Evolutionary conservation across 2,329 filamentous ascomycete genomes (phyloP), one percentile per base, ranked within the genome.

Genomic region (Incumbomyces delicatus): DNA sequence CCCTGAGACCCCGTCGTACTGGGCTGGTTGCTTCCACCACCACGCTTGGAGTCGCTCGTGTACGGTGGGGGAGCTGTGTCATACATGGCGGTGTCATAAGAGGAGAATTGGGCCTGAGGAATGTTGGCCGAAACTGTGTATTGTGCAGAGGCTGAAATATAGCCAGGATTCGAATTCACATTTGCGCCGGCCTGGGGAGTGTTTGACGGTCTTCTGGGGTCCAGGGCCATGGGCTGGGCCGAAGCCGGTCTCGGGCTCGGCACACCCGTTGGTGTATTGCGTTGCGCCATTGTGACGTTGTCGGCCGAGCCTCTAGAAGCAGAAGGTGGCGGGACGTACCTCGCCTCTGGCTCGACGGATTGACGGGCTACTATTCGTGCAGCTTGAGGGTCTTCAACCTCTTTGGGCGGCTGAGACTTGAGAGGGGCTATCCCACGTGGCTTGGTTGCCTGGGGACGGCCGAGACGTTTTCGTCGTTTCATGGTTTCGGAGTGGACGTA

Each of bases 401-500:
- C 33, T 30, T 17, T 22, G 20, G 17, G n/a, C n/a, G n/a, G n/a
- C 22, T 27, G 22, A 16, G 22, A 16, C 29, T 27, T 43, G 27
- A 17, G 7, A 33, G 42, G 17, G 12, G 32, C 33, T 38, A 29
- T 45, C 22, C 32, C 18, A 31, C 20, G 42, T 45, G 33, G 32
- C n/a, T 29, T 45, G 18, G 33, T 7, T 14, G 27, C 27, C 18
- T 45, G 33, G n/a, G 42, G 27, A 20, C 42, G 32, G 13, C 42
- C 42, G 8, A 45, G 4, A 14, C 34, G 42, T 35, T 34, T 11
- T 27, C 42, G 18, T 30, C 42, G 42, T 37, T 38, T 38, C 18
- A 31, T 31, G 20, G 42, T 38, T 17, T 37, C 42, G n/a, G 42
- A 45, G 27, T 45, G 29, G n/a, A 45, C 42, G 27, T 45, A 45